phyloP scores from a whole-genome alignment of 768 basidiomycete genomes.

The Lactifluus piperatus region DNA sequence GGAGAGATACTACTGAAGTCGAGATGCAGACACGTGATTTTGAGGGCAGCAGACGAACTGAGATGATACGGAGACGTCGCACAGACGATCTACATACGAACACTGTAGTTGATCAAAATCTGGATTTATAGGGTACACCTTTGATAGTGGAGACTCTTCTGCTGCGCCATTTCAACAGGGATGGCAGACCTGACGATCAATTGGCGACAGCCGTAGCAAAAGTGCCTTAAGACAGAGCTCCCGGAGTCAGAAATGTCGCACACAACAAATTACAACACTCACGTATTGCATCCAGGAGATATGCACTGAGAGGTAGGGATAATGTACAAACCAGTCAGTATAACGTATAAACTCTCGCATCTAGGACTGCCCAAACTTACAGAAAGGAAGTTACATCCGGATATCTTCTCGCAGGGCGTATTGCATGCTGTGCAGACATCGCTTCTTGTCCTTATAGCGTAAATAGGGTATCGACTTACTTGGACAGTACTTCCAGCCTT shows the following conservation, averaged over 20 bases:
- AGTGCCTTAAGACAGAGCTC: conserved; percentile 28
- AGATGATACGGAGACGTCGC: neutral
- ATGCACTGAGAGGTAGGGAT: conserved; percentile 34
- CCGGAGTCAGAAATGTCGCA: neutral
- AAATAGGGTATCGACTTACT: conserved; percentile 14
- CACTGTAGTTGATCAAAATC: neutral
- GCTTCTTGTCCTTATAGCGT: neutral
- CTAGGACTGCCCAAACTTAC: conserved; percentile 28
- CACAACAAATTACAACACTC: neutral
- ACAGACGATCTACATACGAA: neutral
- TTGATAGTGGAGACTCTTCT: neutral
- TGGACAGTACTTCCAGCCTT: conserved; percentile 30
- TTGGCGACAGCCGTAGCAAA: conserved; percentile 43
- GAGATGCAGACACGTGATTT: too few relatives aligned
- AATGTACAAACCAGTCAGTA: neutral
- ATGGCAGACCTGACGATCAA: conserved; percentile 6
- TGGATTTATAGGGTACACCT: neutral
- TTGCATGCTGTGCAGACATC: conserved; percentile 30
- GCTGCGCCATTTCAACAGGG: neutral
- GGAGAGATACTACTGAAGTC: too few relatives aligned
- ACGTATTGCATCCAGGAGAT: conserved; percentile 48
- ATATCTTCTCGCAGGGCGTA: conserved; percentile 43
- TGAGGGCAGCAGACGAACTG: too few relatives aligned
- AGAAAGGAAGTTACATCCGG: conserved; percentile 53
- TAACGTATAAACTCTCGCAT: neutral